Conservation (phyloP, 2,329 filamentous ascomycete species). For the Pseudogymnoascus sp. region DNA sequence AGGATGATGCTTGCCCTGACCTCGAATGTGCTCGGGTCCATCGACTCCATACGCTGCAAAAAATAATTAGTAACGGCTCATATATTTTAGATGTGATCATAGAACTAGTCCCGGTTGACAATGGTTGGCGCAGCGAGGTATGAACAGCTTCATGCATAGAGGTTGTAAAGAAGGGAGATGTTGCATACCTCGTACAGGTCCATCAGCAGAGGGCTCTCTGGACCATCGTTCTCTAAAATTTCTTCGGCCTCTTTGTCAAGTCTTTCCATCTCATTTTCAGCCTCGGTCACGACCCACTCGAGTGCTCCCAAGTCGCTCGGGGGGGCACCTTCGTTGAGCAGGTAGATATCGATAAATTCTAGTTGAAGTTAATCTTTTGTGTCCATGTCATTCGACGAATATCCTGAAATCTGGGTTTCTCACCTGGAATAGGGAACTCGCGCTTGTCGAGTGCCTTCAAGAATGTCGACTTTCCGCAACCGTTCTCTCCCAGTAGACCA, state of each 20-base stretch:
- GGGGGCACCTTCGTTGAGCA: conserved; percentile 93
- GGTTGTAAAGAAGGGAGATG: background rate
- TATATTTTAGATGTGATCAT: background rate
- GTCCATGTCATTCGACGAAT: background rate
- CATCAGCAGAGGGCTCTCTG: conserved; percentile 81
- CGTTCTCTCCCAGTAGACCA: conserved; percentile 95
- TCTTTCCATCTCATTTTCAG: conserved; percentile 83
- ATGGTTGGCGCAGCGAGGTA: background rate
- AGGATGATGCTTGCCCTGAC: conserved; percentile 93
- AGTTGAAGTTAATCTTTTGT: background rate
- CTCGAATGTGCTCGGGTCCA: conserved; percentile 96
- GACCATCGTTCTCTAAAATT: conserved; percentile 83
- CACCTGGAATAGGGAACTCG: conserved; percentile 78
- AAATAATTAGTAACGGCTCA: conserved; percentile 14
- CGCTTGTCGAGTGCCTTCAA: conserved; percentile 89
- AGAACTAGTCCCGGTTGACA: conserved; percentile 19
- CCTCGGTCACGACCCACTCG: conserved; percentile 95
- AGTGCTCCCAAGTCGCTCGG: conserved; percentile 82
- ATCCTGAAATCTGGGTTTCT: background rate
- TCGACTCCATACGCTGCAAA: conserved; percentile 83
- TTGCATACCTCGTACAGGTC: conserved; percentile 85
- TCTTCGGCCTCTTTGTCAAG: conserved; percentile 84
- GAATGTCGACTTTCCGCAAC: conserved; percentile 96
- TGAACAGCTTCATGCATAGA: background rate
- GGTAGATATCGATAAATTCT: conserved; percentile 94